phyloP scores from a whole-genome alignment of 768 basidiomycete genomes.

The Ramaria sp. region DNA sequence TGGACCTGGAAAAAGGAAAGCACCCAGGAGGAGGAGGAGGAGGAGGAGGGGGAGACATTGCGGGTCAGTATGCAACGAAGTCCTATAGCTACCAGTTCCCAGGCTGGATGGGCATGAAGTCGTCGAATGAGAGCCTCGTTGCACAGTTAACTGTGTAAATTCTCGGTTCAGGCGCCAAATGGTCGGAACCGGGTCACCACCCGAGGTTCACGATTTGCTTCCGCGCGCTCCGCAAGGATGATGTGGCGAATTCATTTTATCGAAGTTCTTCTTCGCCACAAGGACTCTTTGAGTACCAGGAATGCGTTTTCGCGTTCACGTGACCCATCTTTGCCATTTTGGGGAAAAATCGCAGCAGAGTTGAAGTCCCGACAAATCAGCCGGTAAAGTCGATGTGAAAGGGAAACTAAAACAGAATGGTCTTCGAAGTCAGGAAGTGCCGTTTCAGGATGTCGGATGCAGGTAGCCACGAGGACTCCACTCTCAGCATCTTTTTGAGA shows the following conservation, averaged over 20 bases:
- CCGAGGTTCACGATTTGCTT: not conserved
- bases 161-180: not conserved
- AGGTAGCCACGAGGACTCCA: too few species aligned
- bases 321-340: not conserved
- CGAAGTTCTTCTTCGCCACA: not conserved
- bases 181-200: not conserved
- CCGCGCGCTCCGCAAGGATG: not conserved
- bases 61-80: not conserved
- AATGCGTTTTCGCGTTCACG: not conserved
- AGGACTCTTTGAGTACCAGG: not conserved
- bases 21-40: conserved; percentile 10
- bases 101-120: not conserved
- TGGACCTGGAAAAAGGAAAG: conserved; percentile 9
- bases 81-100: not conserved
- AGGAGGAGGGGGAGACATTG: conserved; percentile 6
- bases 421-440: too few species aligned
- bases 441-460: too few species aligned
- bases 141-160: not conserved
- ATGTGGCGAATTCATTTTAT: too few species aligned
- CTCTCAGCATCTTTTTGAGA: not conserved
- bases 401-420: too few species aligned
- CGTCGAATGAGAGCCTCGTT: conserved; percentile 3
- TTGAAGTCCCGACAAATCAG: too few species aligned
- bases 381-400: too few species aligned
- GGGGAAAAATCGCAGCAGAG: too few species aligned